Percentiles rank a stretch among this genome's conserved stretches.
Conservation (phyloP, 169 alveolate species). For the Plasmodium blacklocki region DNA sequence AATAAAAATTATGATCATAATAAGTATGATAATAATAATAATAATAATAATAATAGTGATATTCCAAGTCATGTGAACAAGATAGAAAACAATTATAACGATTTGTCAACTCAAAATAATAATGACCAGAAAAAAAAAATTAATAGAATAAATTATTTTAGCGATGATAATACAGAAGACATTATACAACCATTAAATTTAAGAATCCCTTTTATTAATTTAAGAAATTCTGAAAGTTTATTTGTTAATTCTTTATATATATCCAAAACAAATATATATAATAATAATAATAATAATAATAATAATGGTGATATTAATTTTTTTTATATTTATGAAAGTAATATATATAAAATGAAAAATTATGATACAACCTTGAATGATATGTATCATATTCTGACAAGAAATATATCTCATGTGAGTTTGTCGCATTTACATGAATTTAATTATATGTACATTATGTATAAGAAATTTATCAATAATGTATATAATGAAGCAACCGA, state of each 20-base stretch:
- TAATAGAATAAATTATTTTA: conserved; percentile 24
- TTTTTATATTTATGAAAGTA: conserved; percentile 17
- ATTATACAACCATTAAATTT: conserved; percentile 41
- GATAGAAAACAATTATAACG: neutral
- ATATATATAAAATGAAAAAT: conserved; percentile 22
- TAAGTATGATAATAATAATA: neutral
- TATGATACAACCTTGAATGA: conserved; percentile 47
- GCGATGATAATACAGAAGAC: conserved; percentile 13
- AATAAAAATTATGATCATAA: neutral
- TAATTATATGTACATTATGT: conserved; percentile 27
- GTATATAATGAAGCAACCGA: conserved; percentile 9
- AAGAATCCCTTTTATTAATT: conserved; percentile 24
- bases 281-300: conserved; percentile 20
- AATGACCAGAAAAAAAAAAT: neutral
- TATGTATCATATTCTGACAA: conserved; percentile 28
- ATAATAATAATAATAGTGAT: too few relatives aligned
- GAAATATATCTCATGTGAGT: conserved; percentile 2
- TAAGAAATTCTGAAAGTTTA: conserved; percentile 34
- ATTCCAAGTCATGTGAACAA: neutral
- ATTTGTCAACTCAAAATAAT: neutral
- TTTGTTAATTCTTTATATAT: conserved; percentile 32
- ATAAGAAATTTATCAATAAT: conserved; percentile 32
- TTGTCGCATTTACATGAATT: neutral
- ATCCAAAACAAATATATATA: conserved; percentile 45
- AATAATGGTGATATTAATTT: conserved; percentile 10